A percentile compares a stretch with the other conserved stretches of the same genome.
Evolutionary conservation across 371 early-diverging fungal species (phyloP).

Genomic region (Syncephalis plumigaleata): DNA sequence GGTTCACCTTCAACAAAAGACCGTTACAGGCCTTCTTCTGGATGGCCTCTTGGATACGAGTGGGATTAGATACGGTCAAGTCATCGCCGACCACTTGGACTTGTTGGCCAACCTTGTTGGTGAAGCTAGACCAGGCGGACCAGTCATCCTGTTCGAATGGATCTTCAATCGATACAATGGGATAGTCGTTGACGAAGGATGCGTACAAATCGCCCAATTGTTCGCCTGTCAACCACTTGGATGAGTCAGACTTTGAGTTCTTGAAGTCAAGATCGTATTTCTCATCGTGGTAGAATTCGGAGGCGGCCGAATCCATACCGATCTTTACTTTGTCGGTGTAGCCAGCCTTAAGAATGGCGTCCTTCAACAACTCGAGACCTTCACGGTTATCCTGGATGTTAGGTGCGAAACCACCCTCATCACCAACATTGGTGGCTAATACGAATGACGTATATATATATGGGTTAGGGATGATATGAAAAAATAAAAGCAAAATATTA

Average conservation of each 20-base stretch:
- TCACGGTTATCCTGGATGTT: slow-evolving; percentile 94
- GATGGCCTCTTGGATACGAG: slow-evolving; percentile 76
- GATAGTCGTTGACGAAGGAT: slow-evolving; percentile 74
- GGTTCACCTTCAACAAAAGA: slow-evolving; percentile 97
- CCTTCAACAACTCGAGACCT: slow-evolving; percentile 83
- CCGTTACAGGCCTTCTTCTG: slow-evolving; percentile 91
- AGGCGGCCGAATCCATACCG: slow-evolving; percentile 98
- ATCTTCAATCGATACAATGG: slow-evolving; percentile 96
- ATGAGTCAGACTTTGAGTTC: slow-evolving; percentile 68
- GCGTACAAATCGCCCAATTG: slow-evolving; percentile 76
- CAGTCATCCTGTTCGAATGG: slow-evolving; percentile 99
- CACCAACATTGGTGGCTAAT: slow-evolving; percentile 90
- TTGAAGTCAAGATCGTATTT: slow-evolving; percentile 96
- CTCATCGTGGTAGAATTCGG: slow-evolving; percentile 89
- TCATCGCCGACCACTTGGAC: slow-evolving; percentile 98
- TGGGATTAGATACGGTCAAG: slow-evolving; percentile 95
- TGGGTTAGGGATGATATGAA: too few species aligned
- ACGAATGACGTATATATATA: too few species aligned
- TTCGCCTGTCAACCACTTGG: slow-evolving; percentile 52
- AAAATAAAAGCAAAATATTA: neutral
- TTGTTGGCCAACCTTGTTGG: slow-evolving; percentile 30
- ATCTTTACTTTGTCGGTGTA: slow-evolving; percentile 92
- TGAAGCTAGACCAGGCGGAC: slow-evolving; percentile 77
- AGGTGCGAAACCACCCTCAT: slow-evolving; percentile 99
- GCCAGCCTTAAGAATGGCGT: slow-evolving; percentile 83